Percentiles rank a stretch among this genome's conserved stretches.
Evolutionary conservation across 176 grass and related monocot species (phyloP).

Genomic region (Oryza longistaminata): DNA sequence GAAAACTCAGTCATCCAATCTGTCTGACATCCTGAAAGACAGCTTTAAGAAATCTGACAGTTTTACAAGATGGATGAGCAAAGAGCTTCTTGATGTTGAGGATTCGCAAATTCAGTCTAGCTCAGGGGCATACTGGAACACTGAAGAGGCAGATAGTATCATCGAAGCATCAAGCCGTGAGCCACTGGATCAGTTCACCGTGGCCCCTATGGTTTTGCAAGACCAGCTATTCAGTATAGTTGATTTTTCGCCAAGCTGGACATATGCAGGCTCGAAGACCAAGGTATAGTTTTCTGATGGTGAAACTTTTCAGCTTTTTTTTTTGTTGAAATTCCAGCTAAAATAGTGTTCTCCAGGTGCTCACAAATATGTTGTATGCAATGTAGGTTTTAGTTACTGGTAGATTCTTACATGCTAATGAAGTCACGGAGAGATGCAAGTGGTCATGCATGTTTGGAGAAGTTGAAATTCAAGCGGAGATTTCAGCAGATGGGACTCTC

Average conservation of each 20-base stretch:
- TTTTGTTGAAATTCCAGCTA: conserved; percentile 2
- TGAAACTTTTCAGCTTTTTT: background rate
- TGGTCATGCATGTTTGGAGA: conserved; percentile 99
- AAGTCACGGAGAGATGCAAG: conserved; percentile 49
- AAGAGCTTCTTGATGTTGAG: conserved; percentile 59
- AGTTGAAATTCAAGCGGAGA: conserved; percentile 71
- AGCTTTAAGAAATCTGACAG: conserved; percentile 77
- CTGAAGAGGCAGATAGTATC: conserved; percentile 55
- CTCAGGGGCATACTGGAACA: conserved; percentile 59
- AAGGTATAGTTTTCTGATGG: conserved; percentile 52
- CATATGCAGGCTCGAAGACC: conserved; percentile 57
- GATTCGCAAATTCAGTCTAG: conserved; percentile 63
- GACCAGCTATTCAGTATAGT: conserved; percentile 88
- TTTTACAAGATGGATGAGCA: conserved; percentile 90
- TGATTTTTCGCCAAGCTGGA: conserved; percentile 80
- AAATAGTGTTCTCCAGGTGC: background rate
- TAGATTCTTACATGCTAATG: conserved; percentile 54
- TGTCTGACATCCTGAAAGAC: conserved; percentile 50
- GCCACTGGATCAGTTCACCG: conserved; percentile 59
- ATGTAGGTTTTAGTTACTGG: conserved; percentile 72
- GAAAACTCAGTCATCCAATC: conserved; percentile 45
- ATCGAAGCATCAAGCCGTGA: conserved; percentile 58
- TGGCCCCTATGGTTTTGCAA: conserved; percentile 65
- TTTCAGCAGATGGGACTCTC: conserved; percentile 59
- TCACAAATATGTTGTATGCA: conserved; percentile 27